phyloP scores from a whole-genome alignment of 768 basidiomycete genomes.

The Clitopilus hobsonii region DNA sequence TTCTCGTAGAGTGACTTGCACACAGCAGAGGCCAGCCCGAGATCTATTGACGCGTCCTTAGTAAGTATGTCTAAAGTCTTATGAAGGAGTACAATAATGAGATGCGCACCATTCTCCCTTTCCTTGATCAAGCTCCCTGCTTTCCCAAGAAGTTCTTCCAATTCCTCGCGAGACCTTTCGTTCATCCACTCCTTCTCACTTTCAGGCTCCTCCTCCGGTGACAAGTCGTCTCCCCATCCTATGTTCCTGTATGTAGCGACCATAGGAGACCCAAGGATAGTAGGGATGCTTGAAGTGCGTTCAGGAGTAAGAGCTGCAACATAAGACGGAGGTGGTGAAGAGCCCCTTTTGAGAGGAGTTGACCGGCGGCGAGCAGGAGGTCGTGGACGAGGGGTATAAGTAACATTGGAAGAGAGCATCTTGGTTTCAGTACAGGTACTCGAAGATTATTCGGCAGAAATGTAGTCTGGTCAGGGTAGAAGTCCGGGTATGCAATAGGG shows the following conservation, averaged over 20 bases:
- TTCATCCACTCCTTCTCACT: constrained; percentile 41
- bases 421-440: neutral
- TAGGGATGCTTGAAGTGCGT: constrained; percentile 15
- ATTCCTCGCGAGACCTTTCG: constrained; percentile 69
- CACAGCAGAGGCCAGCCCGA: constrained; percentile 61
- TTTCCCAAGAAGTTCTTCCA: constrained; percentile 62
- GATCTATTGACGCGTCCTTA: constrained; percentile 38
- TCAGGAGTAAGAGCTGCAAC: constrained; percentile 29
- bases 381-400: constrained; percentile 57
- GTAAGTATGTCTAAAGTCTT: neutral
- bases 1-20: constrained; percentile 68
- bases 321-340: constrained; percentile 39
- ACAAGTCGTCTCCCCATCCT: constrained; percentile 15
- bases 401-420: constrained; percentile 30
- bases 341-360: constrained; percentile 27
- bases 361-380: constrained; percentile 68
- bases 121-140: constrained; percentile 75
- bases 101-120: constrained; percentile 65
- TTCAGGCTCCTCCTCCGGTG: constrained; percentile 17
- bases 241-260: constrained; percentile 29
- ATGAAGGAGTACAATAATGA: neutral
- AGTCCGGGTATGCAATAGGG: constrained; percentile 3
- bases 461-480: constrained; percentile 3
- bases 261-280: constrained; percentile 32
- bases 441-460: neutral